phyloP scores from a whole-genome alignment of 2,329 filamentous ascomycete genomes.

The Monilinia laxa region DNA sequence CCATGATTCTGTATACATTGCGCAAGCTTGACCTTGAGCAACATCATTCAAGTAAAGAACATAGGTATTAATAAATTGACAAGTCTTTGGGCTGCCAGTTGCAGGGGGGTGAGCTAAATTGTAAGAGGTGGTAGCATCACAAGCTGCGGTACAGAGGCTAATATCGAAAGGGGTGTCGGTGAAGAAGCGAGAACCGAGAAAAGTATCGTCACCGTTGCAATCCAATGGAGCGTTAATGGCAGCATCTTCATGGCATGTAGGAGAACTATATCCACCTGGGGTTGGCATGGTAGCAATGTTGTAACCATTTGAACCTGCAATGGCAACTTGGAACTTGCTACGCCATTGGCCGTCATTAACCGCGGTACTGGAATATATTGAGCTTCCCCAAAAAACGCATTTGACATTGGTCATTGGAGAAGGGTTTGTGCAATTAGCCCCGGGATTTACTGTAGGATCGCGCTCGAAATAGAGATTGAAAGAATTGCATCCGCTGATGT shows the following conservation, averaged over 20 bases:
- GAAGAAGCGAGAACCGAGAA: constrained; percentile 13
- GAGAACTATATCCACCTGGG: not conserved
- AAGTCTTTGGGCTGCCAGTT: not conserved
- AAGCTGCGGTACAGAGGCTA: constrained; percentile 8
- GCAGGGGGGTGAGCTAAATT: constrained; percentile 5
- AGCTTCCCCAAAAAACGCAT: constrained; percentile 42
- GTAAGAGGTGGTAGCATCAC: constrained; percentile 12
- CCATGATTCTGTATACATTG: constrained; percentile 10
- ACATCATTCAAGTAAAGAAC: constrained; percentile 12
- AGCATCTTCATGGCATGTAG: not conserved
- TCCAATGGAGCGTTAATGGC: constrained; percentile 12
- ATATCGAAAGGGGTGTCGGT: constrained; percentile 16
- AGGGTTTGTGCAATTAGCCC: constrained; percentile 39
- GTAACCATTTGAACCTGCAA: constrained; percentile 47
- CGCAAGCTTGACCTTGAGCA: constrained; percentile 16
- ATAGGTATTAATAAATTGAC: constrained; percentile 19
- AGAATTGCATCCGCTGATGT: constrained; percentile 32
- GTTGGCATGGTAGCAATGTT: constrained; percentile 32
- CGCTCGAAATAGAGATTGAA: constrained; percentile 43
- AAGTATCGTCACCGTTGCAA: constrained; percentile 9
- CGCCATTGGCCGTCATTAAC: constrained; percentile 41
- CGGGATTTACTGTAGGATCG: constrained; percentile 40
- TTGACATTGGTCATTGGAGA: constrained; percentile 40
- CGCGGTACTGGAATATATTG: constrained; percentile 34
- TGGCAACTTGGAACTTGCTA: constrained; percentile 42